Evolutionary conservation across 306 rosid genomes (phyloP), one percentile per base, ranked within the genome.

Genomic region (Quercus suber): DNA sequence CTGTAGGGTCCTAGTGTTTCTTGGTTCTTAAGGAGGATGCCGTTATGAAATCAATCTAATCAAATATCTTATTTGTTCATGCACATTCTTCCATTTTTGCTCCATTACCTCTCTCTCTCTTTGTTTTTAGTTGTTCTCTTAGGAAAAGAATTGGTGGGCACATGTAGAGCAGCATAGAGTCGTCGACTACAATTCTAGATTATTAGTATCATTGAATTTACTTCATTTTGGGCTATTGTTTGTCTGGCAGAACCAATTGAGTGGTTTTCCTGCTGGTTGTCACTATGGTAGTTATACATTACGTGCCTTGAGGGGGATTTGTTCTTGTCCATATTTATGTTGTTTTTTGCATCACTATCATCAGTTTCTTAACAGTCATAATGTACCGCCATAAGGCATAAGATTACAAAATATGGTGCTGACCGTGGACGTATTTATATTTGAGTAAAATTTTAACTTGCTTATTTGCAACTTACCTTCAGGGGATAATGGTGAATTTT

Each of bases 401-500:
- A 67, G 72, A 35, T 27, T 5, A 67, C 23, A 37, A n/a, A 19
- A 33, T 37, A 67, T 67, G 72, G 33, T 67, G 72, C 51, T 67
- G 15, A 30, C 51, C 3, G 1, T 33, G 23, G 37, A 67, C 67
- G 49, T 33, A 72, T 45, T 51, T 74, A 58, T 37, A 51, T 52
- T 43, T 73, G 68, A 43, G 41, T 19, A 11, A 64, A 77, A 71
- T 43, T 59, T 71, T 73, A 75, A 20, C 8, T 80, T 78, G 73
- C 43, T 68, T 43, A 35, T 64, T 75, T 72, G 76, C 79, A 70
- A 80, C 78, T 73, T 75, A 59, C 33, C 74, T 83, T 82, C 95
- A 94, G 99, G 97, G 91, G n/a, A 59, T 94, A 60, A 92, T 97
- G 97, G 85, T 94, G 87, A 94, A 87, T 82, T 83, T 94, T 67